These are phyloP conservation scores for Boletus barrowsii DNA, from an alignment of 768 basidiomycete species.

Conservation along the genomic window DNA sequence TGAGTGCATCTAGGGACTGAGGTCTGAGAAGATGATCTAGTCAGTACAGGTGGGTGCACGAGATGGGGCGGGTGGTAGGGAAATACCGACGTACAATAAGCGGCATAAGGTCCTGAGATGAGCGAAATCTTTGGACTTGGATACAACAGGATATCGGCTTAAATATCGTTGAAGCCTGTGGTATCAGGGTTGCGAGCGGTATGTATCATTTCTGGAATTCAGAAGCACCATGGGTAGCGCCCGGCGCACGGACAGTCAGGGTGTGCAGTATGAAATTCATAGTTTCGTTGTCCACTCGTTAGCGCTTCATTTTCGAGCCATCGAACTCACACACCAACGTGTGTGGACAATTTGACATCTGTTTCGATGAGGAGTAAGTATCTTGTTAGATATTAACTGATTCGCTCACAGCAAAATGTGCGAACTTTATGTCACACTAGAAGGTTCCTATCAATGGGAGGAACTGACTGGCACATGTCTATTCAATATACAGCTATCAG, in stretches of 20 bases:
- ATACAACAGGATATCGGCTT: background rate
- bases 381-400: background rate
- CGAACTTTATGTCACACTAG: background rate
- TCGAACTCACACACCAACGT: background rate
- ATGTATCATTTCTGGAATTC: background rate
- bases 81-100: background rate
- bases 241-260: background rate
- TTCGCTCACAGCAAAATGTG: too few species aligned
- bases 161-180: constrained; percentile 1
- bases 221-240: background rate
- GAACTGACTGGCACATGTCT: background rate
- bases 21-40: background rate
- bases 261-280: constrained; percentile 4
- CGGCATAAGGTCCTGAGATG: background rate
- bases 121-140: background rate
- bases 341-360: background rate
- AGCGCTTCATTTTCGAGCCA: background rate
- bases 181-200: background rate
- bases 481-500: background rate
- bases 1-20: constrained; percentile 8
- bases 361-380: background rate
- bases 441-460: too few species aligned
- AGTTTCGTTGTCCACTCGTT: background rate
- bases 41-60: too few species aligned
- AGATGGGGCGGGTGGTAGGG: background rate